Conservation (phyloP, 192 early-diverging fungal species). For the Umbelopsis sp. region DNA sequence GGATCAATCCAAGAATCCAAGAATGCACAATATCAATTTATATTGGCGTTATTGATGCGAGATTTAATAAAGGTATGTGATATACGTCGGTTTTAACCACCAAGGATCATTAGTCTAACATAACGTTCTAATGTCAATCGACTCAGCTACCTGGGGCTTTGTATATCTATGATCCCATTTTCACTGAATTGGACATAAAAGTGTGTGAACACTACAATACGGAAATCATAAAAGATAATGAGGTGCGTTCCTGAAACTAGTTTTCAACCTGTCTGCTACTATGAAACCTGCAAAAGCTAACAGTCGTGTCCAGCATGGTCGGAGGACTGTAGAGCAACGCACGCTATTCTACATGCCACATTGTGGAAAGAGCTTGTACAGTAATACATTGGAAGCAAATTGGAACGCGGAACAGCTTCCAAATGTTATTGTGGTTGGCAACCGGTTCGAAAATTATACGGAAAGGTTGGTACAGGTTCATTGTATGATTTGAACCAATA, state of each 20-base stretch:
- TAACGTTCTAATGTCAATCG: too few species aligned
- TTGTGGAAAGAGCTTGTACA: slow-evolving; percentile 33
- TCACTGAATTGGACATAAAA: slow-evolving; percentile 37
- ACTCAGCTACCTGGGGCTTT: slow-evolving; percentile 29
- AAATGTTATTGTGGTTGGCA: slow-evolving; percentile 30
- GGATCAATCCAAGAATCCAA: slow-evolving; percentile 40
- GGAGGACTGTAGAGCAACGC: slow-evolving; percentile 13
- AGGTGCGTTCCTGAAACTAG: slow-evolving; percentile 15
- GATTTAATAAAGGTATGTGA: slow-evolving; percentile 25
- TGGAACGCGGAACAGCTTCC: slow-evolving; percentile 25
- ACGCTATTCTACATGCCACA: slow-evolving; percentile 47
- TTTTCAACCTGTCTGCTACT: neutral
- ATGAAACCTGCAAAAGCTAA: neutral
- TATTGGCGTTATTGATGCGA: slow-evolving; percentile 25
- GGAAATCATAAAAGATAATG: slow-evolving; percentile 33
- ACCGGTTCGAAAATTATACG: slow-evolving; percentile 37
- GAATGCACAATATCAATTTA: slow-evolving; percentile 41
- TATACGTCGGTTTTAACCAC: too few species aligned
- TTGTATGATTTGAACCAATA: neutral
- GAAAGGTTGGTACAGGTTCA: slow-evolving; percentile 22
- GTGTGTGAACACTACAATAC: slow-evolving; percentile 22
- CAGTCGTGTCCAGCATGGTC: slow-evolving; percentile 14
- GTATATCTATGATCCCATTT: slow-evolving; percentile 40
- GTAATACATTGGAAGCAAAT: slow-evolving; percentile 34
- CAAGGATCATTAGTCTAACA: too few species aligned